Base-by-base conservation (phyloP, 2,329 filamentous ascomycete species). In the Cercospora nicotianae region DNA sequence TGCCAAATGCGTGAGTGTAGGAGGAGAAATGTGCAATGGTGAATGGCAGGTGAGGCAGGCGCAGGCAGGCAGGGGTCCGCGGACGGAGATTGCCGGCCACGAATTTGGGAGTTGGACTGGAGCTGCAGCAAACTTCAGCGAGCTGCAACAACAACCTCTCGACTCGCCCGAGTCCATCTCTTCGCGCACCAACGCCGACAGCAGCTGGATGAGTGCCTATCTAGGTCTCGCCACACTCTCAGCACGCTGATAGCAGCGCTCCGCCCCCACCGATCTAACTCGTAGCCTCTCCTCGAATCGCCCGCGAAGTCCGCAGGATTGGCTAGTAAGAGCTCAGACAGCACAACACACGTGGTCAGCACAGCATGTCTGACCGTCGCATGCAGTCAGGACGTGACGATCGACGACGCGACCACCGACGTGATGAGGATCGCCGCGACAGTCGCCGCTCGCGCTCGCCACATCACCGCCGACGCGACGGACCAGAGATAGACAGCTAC, bases 401-500 rank as follows among this genome's bases (percentile, higher is more conserved):
- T 66, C 74, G 75, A 58, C 73, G 75, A 65, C 79, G 82, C 67
- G 78, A 82, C 69, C 77, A 79, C 64, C 83, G 86, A 67, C 82
- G 83, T 68, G 77, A 80, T 69, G 77, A 78, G 65, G 79, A 68
- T 53, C 73, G 75, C 65, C 79, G 82, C 68, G 79, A 82, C 71
- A 77, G 79, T 65, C 84, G 86, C 66, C 82, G 94, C 72, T 97
- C 94, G 69, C 89, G 94, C 78, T 98, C 94, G 18, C 94, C 94
- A 51, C 91, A 91, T 74, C 91, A 95, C 64, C 67, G 70, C 59
- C 70, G 70, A 26, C 68, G 71, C 51, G 69, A 70, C 62, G 87
- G 87, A 23, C 65, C 45, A 65, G 90, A 92, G 74, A 86, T 88
- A 79, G 93, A 97, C 80, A 89, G 91, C 66, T 98, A 98, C 82